These are phyloP conservation scores for Ceratobasidium sp. DNA, from an alignment of 1,284 basidiomycete genomes.

Conservation along the genomic window DNA sequence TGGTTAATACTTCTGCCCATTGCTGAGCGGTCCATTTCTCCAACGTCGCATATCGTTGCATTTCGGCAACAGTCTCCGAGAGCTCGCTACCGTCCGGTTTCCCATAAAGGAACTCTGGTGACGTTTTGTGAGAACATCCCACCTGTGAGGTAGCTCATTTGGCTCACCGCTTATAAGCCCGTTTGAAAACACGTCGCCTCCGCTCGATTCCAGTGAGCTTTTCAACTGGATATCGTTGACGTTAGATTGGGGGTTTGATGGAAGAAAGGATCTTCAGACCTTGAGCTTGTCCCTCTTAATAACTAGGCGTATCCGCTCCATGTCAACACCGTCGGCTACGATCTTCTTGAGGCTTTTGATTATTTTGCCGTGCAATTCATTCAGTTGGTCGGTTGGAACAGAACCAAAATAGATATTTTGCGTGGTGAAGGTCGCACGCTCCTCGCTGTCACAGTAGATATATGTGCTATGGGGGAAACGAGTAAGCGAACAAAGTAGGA, in stretches of 20 bases:
- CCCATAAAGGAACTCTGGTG: conserved; percentile 87
- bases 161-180: conserved; percentile 68
- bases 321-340: conserved; percentile 83
- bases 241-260: neutral
- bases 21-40: conserved; percentile 77
- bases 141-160: conserved; percentile 16
- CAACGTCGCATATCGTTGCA: conserved; percentile 75
- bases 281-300: conserved; percentile 90
- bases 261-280: conserved; percentile 56
- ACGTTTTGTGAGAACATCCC: neutral
- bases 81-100: conserved; percentile 85
- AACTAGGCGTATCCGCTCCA: conserved; percentile 90
- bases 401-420: conserved; percentile 84
- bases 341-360: conserved; percentile 78
- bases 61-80: conserved; percentile 78
- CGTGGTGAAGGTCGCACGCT: conserved; percentile 78
- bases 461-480: conserved; percentile 67
- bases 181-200: conserved; percentile 78
- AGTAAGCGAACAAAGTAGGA: conserved; percentile 49
- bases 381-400: conserved; percentile 83
- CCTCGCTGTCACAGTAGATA: conserved; percentile 85
- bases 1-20: conserved; percentile 84
- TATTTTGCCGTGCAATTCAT: conserved; percentile 76
- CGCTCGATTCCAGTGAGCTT: conserved; percentile 77
- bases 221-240: conserved; percentile 63